These are phyloP conservation scores for Fusarium heterosporum DNA, from an alignment of 2,329 filamentous ascomycete species.

Conservation along the genomic window DNA sequence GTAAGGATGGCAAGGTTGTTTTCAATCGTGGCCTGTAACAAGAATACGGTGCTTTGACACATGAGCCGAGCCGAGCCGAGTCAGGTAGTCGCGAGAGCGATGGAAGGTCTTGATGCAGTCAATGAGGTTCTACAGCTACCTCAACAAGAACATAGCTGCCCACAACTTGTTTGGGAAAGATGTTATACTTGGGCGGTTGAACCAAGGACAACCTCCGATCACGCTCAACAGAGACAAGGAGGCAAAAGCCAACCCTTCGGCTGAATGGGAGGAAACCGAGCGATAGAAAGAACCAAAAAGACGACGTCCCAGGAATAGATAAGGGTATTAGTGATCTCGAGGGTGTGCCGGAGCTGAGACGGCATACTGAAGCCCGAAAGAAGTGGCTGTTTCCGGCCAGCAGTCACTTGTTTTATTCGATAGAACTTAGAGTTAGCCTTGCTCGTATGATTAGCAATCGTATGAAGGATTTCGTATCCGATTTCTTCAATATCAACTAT, in stretches of 20 bases:
- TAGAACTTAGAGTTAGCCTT: conserved; percentile 35
- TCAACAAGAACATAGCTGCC: neutral
- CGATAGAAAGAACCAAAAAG: conserved; percentile 2
- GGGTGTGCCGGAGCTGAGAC: conserved; percentile 14
- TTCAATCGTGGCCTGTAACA: conserved; percentile 92
- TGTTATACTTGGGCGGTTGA: neutral
- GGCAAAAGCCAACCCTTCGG: neutral
- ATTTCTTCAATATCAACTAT: neutral
- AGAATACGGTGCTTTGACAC: neutral
- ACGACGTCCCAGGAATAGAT: conserved; percentile 31
- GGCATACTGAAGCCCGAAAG: neutral
- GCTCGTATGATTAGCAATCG: conserved; percentile 9
- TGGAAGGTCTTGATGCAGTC: neutral
- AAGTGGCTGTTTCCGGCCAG: conserved; percentile 1
- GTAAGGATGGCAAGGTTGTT: conserved; percentile 84
- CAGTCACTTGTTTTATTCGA: neutral
- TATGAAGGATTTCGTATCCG: neutral
- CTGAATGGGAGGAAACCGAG: neutral
- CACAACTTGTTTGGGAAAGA: neutral
- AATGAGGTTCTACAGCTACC: neutral
- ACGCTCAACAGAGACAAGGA: neutral
- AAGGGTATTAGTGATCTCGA: conserved; percentile 17
- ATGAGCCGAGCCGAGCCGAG: neutral
- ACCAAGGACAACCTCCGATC: neutral
- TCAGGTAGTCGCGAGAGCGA: conserved; percentile 4